Percentiles rank a stretch among this genome's conserved stretches.
Evolutionary conservation across 768 basidiomycete genomes (phyloP).

Genomic region (Tulasnella calospora): DNA sequence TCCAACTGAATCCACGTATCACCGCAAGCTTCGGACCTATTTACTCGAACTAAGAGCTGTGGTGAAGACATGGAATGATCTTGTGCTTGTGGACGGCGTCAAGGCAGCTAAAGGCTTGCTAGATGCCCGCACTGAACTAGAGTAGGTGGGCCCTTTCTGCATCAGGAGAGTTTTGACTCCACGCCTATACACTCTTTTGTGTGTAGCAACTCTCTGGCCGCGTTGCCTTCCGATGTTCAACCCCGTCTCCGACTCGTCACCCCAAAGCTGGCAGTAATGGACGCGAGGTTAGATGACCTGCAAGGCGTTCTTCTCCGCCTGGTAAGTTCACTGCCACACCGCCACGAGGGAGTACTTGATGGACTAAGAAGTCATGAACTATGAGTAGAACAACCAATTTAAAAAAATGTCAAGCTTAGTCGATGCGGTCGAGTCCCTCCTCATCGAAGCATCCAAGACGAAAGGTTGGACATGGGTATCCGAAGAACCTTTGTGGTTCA

Average conservation of each 20-base stretch:
- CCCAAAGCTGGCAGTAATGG: slow-evolving; percentile 65
- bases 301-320: slow-evolving; percentile 58
- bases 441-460: slow-evolving; percentile 62
- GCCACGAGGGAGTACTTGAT: background rate
- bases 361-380: background rate
- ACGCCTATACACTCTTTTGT: background rate
- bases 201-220: slow-evolving; percentile 50
- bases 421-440: slow-evolving; percentile 58
- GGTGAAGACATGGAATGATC: slow-evolving; percentile 74
- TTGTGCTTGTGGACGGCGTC: slow-evolving; percentile 72
- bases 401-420: slow-evolving; percentile 57
- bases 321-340: slow-evolving; percentile 40
- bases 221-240: slow-evolving; percentile 48
- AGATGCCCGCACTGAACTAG: slow-evolving; percentile 76
- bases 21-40: slow-evolving; percentile 65
- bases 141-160: slow-evolving; percentile 48
- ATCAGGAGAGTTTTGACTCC: slow-evolving; percentile 32
- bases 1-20: slow-evolving; percentile 64
- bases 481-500: slow-evolving; percentile 71
- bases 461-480: slow-evolving; percentile 71
- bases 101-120: slow-evolving; percentile 67
- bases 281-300: slow-evolving; percentile 55
- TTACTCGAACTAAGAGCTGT: slow-evolving; percentile 62
- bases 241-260: slow-evolving; percentile 58
- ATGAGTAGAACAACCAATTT: slow-evolving; percentile 61